Evolutionary conservation across 2,329 filamentous ascomycete species (phyloP), one percentile per base, ranked within the genome.

Genomic region (Bipolaris victoriae): DNA sequence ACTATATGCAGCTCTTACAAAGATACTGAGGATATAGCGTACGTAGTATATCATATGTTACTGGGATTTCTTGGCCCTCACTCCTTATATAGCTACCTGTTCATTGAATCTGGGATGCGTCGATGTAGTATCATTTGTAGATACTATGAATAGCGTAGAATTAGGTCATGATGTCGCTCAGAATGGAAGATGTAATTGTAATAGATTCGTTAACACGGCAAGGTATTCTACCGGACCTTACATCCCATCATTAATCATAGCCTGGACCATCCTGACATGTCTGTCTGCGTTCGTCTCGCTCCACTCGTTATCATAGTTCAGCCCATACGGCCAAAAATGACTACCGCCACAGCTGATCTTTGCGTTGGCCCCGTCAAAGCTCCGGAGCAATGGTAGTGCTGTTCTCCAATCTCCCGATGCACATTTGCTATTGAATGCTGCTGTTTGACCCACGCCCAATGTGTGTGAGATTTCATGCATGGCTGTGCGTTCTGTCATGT

Each of bases 391-490:
- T 18, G 72, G 69, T 41, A 74, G 22, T 31, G 72, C 72, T 10
- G 71, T 75, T 51, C n/a, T 55, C 72, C 72, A 75, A 49, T 72
- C 67, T 1, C 70, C 67, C 6, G 68, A 57, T 24, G 64, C 64
- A 37, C 72, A 75, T 55, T 72, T 68, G 2, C 45, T 53, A 37
- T 71, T 54, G 40, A 74, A 75, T 10, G 68, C 69, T 1, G 65
- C 62, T 9, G 72, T 75, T 56, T 74, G 71, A 2, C 72, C 71
- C 1, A 75, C 66, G 2, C 72, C 72, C 6, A 75, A 58, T 2
- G 72, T 75, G 47, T 75, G 72, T 15, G 60, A 58, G 52, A 75
- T 74, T 49, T 75, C 72, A 36, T 75, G 72, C 71, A 75, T 68
- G 3, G 72, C 72, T 10, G 71, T 74, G 44, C 72, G 69, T 60